Conservation (phyloP, 2,329 filamentous ascomycete species). For the Neonectria faginata region DNA sequence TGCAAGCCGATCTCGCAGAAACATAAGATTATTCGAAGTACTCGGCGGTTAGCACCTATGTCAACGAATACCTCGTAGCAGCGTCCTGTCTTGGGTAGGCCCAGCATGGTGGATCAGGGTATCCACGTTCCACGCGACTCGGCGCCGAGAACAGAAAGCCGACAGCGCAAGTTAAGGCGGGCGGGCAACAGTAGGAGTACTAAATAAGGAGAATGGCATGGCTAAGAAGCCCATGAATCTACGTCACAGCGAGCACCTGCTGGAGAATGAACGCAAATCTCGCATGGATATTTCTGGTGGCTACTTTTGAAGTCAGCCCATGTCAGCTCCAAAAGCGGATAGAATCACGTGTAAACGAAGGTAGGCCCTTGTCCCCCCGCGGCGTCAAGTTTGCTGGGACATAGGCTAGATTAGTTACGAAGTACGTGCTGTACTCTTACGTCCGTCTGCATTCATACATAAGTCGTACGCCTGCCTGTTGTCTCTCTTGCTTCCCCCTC, state of each 20-base stretch:
- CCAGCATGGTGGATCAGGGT: slow-evolving; percentile 7
- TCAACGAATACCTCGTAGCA: background rate
- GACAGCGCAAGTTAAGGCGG: background rate
- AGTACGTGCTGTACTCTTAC: background rate
- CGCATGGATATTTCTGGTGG: slow-evolving; percentile 14
- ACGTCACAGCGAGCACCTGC: slow-evolving; percentile 28
- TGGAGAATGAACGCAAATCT: slow-evolving; percentile 12
- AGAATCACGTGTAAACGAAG: background rate
- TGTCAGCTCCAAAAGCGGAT: slow-evolving; percentile 7
- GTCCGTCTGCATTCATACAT: background rate
- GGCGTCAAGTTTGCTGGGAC: slow-evolving; percentile 1
- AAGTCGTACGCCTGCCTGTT: background rate
- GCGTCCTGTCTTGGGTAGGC: background rate
- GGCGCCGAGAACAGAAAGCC: slow-evolving; percentile 7
- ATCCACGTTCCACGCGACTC: slow-evolving; percentile 23
- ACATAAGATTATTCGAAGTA: too few relatives aligned
- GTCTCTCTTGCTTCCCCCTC: background rate
- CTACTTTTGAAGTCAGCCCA: slow-evolving; percentile 17
- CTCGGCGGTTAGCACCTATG: background rate
- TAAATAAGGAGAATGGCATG: too few relatives aligned
- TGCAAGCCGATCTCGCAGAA: background rate
- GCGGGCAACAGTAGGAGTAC: too few relatives aligned
- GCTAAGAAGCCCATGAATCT: background rate
- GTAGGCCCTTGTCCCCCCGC: slow-evolving; percentile 4
- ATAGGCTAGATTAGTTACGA: too few relatives aligned